Evolutionary conservation across 1,284 basidiomycete genomes (phyloP), one percentile per base, ranked within the genome.

Genomic region (Sphaerobolus stellatus): DNA sequence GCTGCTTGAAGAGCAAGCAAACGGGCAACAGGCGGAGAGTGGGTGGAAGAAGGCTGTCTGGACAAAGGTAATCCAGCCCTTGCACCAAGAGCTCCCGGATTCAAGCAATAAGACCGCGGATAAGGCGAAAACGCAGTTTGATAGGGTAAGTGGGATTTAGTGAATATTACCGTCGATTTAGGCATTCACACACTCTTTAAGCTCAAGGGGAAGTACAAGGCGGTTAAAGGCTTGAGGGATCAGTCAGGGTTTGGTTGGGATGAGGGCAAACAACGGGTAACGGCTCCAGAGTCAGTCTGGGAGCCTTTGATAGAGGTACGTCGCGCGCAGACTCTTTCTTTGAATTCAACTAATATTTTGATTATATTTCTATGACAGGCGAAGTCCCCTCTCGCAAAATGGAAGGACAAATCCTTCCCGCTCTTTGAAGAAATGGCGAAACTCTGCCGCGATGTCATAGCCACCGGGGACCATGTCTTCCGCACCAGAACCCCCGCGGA

Each of bases 231-330:
- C 9, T 59, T 71, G 2, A 55, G 61, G 2, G 55, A 55, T 0
- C 52, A 43, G 14, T 71, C 68, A 20, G 70, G 70, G 1, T 71
- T 69, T 63, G 70, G 71, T 1, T 72, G 70, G 70, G 64, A 72
- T 63, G 60, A 61, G 38, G 60, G 22, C 2, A 41, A 48, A 8
- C 30, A 61, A 5, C 34, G 66, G 5, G 67, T 69, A 4, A 67
- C 61, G 27, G 68, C 67, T 14, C 40, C 56, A 11, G 62, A 64
- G 27, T 54, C 61, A 27, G 69, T 72, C 0, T 71, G 71, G 68
- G 55, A 61, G 2, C 44, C 41, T 1, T 52, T 61, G 25, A 13
- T 68, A 2, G 48, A 51, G 54, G 67, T 66, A 29, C 16, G 54
- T 59, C 46, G 56, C 30, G 18, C 33, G 18, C 33, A 36, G 18